Evolutionary conservation across 768 basidiomycete genomes (phyloP).

Genomic region (Russula olivacea): DNA sequence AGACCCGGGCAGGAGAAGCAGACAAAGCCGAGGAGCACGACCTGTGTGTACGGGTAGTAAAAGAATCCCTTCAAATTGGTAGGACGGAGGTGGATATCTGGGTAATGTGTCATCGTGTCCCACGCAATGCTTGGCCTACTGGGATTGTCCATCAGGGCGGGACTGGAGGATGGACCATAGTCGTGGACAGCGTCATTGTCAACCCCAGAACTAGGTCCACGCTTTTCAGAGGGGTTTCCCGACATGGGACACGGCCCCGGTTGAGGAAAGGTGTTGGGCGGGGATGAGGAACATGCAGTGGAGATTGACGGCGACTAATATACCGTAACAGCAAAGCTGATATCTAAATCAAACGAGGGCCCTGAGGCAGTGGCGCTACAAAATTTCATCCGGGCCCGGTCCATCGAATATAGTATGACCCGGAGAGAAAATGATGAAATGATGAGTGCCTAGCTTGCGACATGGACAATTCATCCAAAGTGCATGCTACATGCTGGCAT

Average conservation of each 20-base stretch:
- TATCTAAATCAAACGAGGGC: neutral
- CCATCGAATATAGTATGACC: neutral
- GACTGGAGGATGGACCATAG: slow-evolving; percentile 2
- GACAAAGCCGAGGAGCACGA: slow-evolving; percentile 61
- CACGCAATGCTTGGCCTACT: slow-evolving; percentile 9
- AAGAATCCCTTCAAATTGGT: slow-evolving; percentile 51
- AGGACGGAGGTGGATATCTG: slow-evolving; percentile 40
- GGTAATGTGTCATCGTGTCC: slow-evolving; percentile 5
- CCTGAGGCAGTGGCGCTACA: neutral
- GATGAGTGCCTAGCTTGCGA: too few relatives aligned
- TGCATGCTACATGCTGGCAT: neutral
- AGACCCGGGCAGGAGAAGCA: slow-evolving; percentile 58
- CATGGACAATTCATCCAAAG: too few relatives aligned
- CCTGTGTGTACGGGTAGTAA: slow-evolving; percentile 52
- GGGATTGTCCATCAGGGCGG: neutral
- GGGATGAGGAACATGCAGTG: neutral
- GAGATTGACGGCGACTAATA: neutral
- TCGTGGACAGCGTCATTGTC: neutral
- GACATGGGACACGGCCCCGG: slow-evolving; percentile 19
- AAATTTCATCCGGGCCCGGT: neutral
- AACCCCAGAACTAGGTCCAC: neutral
- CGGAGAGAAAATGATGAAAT: too few relatives aligned
- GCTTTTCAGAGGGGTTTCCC: slow-evolving; percentile 10
- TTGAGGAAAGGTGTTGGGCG: neutral
- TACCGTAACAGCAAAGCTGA: neutral